Evolutionary conservation across 129 eudicot genomes (phyloP).

Genomic region (Escallonia rubra): DNA sequence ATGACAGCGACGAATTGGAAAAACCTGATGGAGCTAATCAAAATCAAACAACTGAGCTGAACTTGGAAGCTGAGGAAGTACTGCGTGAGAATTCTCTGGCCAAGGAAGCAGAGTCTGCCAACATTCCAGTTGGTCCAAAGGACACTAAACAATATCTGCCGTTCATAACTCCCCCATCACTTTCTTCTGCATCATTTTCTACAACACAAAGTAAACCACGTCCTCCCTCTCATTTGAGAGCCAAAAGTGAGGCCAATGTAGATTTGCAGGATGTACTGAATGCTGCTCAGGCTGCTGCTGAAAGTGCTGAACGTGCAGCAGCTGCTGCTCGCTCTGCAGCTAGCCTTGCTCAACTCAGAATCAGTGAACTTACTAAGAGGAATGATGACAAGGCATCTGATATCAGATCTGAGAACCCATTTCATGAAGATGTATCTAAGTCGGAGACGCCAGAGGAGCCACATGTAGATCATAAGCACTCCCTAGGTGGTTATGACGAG

Average conservation of each 20-base stretch:
- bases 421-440: conserved; percentile 9
- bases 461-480: conserved; percentile 17
- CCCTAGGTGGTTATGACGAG: conserved; percentile 15
- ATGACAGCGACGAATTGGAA: too few species aligned
- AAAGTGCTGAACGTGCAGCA: conserved; percentile 84
- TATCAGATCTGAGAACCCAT: conserved; percentile 45
- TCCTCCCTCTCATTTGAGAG: conserved; percentile 21
- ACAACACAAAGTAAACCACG: conserved; percentile 23
- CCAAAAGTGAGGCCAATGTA: conserved; percentile 27
- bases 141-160: too few species aligned
- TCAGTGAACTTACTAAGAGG: conserved; percentile 56
- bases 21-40: too few species aligned
- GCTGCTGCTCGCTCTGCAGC: conserved; percentile 87
- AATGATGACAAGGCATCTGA: conserved; percentile 33
- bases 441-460: conserved; percentile 8
- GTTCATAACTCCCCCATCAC: too few species aligned
- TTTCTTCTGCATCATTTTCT: neutral
- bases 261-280: conserved; percentile 71
- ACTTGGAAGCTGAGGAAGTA: too few species aligned
- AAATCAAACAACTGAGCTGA: too few species aligned
- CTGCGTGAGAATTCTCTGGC: too few species aligned
- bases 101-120: too few species aligned
- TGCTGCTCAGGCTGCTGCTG: conserved; percentile 87
- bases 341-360: conserved; percentile 66
- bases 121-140: too few species aligned